Evolutionary conservation across 768 basidiomycete species (phyloP).

Genomic region (Hortiboletus campestris): DNA sequence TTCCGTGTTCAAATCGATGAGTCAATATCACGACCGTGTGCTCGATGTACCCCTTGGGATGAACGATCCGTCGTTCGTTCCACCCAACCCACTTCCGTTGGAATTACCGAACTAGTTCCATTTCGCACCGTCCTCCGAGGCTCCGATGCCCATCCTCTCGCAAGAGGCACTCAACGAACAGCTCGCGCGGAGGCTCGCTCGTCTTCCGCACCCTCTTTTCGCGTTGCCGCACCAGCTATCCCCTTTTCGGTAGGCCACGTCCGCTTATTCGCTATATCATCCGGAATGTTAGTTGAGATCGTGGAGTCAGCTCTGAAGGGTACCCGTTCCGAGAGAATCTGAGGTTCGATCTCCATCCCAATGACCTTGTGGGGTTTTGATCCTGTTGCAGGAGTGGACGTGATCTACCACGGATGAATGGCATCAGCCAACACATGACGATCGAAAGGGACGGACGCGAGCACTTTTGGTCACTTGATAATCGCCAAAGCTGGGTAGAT

Average conservation of each 20-base stretch:
- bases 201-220: no score
- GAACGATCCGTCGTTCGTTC: no score
- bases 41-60: slow-evolving; percentile 40
- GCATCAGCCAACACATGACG: not conserved
- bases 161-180: no score
- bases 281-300: slow-evolving; percentile 82
- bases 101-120: no score
- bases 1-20: no score
- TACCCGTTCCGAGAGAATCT: slow-evolving; percentile 59
- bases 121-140: no score
- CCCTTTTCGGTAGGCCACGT: slow-evolving; percentile 83
- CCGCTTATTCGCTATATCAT: slow-evolving; percentile 91
- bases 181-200: no score
- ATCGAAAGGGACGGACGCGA: not conserved
- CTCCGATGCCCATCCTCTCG: no score
- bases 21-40: slow-evolving; percentile 61
- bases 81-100: no score
- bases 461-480: slow-evolving; percentile 77
- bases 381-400: slow-evolving; percentile 53
- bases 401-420: slow-evolving; percentile 50
- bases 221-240: no score
- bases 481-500: slow-evolving; percentile 45
- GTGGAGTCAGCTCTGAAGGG: slow-evolving; percentile 75
- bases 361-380: slow-evolving; percentile 34
- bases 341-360: slow-evolving; percentile 69